These are phyloP conservation scores for Fusarium piperis DNA, from an alignment of 2,329 filamentous ascomycete genomes.

Conservation along the genomic window DNA sequence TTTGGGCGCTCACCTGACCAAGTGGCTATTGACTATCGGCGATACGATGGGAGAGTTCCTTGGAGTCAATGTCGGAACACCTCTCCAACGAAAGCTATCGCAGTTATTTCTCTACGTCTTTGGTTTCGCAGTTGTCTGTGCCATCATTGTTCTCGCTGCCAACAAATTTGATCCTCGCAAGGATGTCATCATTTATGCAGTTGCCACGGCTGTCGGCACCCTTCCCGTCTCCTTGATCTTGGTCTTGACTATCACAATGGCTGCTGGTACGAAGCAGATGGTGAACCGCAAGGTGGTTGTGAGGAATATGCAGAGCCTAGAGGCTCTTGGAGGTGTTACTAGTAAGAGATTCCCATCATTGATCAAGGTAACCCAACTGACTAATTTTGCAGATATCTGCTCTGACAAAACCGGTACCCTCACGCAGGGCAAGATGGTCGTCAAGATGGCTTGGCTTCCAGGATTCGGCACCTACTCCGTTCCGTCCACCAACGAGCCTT, in stretches of 20 bases:
- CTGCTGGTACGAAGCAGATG: conserved; percentile 61
- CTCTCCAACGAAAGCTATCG: conserved; percentile 73
- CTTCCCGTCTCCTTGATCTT: conserved; percentile 56
- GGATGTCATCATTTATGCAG: conserved; percentile 53
- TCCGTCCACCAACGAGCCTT: conserved; percentile 41
- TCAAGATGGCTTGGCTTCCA: conserved; percentile 46
- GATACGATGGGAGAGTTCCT: conserved; percentile 52
- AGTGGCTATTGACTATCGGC: conserved; percentile 46
- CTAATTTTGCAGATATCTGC: conserved; percentile 40
- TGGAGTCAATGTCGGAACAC: conserved; percentile 66
- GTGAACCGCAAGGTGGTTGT: conserved; percentile 60
- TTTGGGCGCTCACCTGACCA: conserved; percentile 43
- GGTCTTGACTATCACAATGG: conserved; percentile 70
- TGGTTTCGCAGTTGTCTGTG: conserved; percentile 32
- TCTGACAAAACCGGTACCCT: conserved; percentile 50
- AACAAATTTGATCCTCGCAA: conserved; percentile 44
- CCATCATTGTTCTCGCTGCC: conserved; percentile 31
- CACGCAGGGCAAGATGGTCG: conserved; percentile 47
- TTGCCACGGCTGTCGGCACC: conserved; percentile 55
- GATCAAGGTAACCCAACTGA: background rate
- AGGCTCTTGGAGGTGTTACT: conserved; percentile 62
- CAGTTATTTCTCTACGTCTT: conserved; percentile 71
- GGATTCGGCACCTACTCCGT: conserved; percentile 43
- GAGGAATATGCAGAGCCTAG: conserved; percentile 50
- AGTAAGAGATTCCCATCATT: conserved; percentile 38